Evolutionary conservation across 352 stramenopile species (phyloP), one percentile per base, ranked within the genome.

Genomic region (Pythium rishiriense): DNA sequence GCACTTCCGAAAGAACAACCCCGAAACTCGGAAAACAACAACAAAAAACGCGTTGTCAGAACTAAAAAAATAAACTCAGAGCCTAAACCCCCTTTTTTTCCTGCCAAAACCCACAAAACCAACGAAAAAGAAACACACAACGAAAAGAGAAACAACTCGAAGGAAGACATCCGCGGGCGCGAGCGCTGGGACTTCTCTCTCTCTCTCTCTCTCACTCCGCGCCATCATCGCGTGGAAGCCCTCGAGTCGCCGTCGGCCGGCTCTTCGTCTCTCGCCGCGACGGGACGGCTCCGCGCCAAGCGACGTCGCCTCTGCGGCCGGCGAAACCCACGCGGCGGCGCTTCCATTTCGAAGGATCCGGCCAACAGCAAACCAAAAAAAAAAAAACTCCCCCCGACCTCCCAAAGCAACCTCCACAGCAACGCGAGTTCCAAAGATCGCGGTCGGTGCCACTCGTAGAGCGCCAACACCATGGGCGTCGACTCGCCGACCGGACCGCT

Each of bases 71-170:
- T n/a, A 43, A 43, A 43, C 37, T 43, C 37, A 43, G 37, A 43
- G 14, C 37, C 19, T n/a, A 49, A 49, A 28, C 42, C 28, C 42
- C 25, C 22, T 28, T 49, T 49, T 49, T 49, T 3, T 19, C n/a
- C 33, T 39, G n/a, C n/a, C n/a, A n/a, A n/a, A n/a, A 17, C 37
- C 1, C 10, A n/a, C 37, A 43, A 43, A 43, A 43, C 37, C 22
- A 35, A 15, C 51, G 10, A 48, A 58, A 49, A 19, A n/a, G 10
- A 48, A 58, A 49, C 31, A n/a, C 31, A 35, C 31, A 10, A 58
- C 14, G 49, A 58, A 49, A 46, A 8, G 2, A 28, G 6, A 10
- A 49, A 49, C 19, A 49, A 49, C 2, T 12, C n/a, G 37, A 17
- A 21, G 33, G 37, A 37, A 6, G 31, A 17, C 37, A 43, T 43